Percentiles rank a stretch among this genome's conserved stretches.
phyloP scores from a whole-genome alignment of 371 early-diverging fungal genomes.

The Coemansia sp. region DNA sequence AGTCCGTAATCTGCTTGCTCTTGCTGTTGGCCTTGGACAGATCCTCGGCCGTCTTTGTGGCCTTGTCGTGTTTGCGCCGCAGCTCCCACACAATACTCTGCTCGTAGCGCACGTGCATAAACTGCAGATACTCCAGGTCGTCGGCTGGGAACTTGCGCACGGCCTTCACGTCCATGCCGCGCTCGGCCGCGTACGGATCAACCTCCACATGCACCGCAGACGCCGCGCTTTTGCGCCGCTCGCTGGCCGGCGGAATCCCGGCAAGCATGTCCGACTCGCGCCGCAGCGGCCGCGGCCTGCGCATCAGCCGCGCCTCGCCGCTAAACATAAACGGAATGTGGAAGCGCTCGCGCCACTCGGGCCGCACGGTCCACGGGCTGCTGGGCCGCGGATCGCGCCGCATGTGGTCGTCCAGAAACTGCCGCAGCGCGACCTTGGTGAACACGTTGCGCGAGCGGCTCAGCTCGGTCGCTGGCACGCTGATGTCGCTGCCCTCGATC shows the following conservation, averaged over 20 bases:
- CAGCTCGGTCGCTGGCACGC: conserved; percentile 35
- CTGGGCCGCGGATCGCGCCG: conserved; percentile 28
- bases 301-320: conserved; percentile 30
- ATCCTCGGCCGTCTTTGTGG: background rate
- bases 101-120: conserved; percentile 29
- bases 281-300: background rate
- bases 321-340: conserved; percentile 39
- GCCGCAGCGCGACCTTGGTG: conserved; percentile 43
- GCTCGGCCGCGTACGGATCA: conserved; percentile 40
- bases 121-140: conserved; percentile 42
- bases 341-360: conserved; percentile 46
- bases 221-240: background rate
- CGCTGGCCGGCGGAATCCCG: background rate
- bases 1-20: conserved; percentile 31
- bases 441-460: conserved; percentile 44
- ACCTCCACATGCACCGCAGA: conserved; percentile 4
- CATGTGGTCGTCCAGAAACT: conserved; percentile 43
- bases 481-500: conserved; percentile 43
- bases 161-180: conserved; percentile 11
- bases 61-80: conserved; percentile 18
- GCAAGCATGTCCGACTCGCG: conserved; percentile 4
- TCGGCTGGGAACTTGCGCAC: conserved; percentile 47
- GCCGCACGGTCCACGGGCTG: conserved; percentile 37
- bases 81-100: conserved; percentile 45
- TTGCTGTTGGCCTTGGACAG: background rate